Evolutionary conservation across 2,329 filamentous ascomycete species (phyloP).

Genomic region (Stagonosporopsis vannaccii): DNA sequence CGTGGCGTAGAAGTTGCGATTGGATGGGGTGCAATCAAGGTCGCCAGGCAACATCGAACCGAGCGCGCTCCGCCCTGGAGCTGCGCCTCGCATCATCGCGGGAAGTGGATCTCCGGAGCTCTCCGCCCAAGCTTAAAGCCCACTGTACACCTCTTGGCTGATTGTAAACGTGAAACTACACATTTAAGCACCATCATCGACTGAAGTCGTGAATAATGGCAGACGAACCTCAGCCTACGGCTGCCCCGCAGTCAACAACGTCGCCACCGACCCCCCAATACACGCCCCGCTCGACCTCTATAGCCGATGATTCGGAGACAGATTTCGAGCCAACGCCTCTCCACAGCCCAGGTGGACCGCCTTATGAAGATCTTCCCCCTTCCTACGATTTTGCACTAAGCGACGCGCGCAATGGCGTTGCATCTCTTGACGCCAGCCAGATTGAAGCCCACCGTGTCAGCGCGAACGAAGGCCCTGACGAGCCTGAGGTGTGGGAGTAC

Average conservation of each 20-base stretch:
- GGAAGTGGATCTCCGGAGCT: constrained; percentile 3
- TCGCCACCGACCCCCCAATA: constrained; percentile 28
- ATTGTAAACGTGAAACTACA: background rate
- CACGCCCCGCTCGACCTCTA: constrained; percentile 39
- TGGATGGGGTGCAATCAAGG: background rate
- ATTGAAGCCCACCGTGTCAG: constrained; percentile 39
- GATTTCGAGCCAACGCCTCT: constrained; percentile 42
- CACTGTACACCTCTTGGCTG: constrained; percentile 8
- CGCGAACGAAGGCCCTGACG: constrained; percentile 29
- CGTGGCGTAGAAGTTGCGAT: constrained; percentile 5
- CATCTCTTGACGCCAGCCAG: constrained; percentile 36
- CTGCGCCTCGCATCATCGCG: constrained; percentile 18
- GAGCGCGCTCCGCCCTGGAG: constrained; percentile 6
- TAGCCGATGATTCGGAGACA: constrained; percentile 43
- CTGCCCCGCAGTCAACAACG: constrained; percentile 20
- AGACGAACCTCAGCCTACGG: constrained; percentile 21
- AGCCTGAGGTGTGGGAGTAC: constrained; percentile 38
- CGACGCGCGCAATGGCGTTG: constrained; percentile 37
- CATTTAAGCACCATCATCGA: background rate
- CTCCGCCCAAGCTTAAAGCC: background rate
- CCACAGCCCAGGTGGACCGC: constrained; percentile 41
- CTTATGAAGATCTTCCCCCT: constrained; percentile 48
- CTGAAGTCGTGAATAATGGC: constrained; percentile 26
- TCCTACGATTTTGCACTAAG: constrained; percentile 47
- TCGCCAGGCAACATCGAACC: constrained; percentile 13